Base-by-base conservation (phyloP, 2,329 filamentous ascomycete species). In the Gnomoniopsis sp. region DNA sequence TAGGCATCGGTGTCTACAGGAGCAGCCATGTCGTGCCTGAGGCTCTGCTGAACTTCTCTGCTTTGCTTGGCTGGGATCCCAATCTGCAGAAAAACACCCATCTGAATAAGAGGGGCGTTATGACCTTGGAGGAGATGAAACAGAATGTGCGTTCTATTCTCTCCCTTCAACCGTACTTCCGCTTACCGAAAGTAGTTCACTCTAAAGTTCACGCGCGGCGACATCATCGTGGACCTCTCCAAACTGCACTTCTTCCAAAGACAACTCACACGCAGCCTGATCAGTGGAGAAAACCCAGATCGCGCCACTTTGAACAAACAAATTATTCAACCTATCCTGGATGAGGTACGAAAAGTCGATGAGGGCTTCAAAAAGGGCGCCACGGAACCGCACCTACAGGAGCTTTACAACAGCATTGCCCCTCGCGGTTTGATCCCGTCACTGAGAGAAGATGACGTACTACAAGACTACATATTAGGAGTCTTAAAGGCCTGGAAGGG, bases 171-270 rank as follows among this genome's bases (percentile, higher is more conserved):
- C 36, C 22, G 51, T 12, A 33, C 8, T 47, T n/a, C 15, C 60
- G 49, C 68, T 74, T 55, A 76, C 53, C 26, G 15, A 23, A 4
- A 47, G 17, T 60, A 91, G 83, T 93, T 97, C 70, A 86, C 87
- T 49, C 80, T 96, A 64, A 92, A 91, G 68, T 96, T 97, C 74
- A 98, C 92, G 3, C 90, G 89, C 66, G 93, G 93, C 11, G 93
- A 97, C 70, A 91, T 93, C 7, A 88, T 89, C 15, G 90, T 97
- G 19, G 86, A 89, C 21, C 83, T 88, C 53, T 85, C 87, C 51
- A 99, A 98, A 70, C 81, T 98, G 17, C 82, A 85, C 66, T 91
- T 87, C 71, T 82, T 98, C 51, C 91, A 97, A 47, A 64, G 64
- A 17, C 57, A 48, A 19, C 53, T 57, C 19, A 59, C 47, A 8